phyloP scores from a whole-genome alignment of 2,329 filamentous ascomycete species.

The Monosporascus sp. region DNA sequence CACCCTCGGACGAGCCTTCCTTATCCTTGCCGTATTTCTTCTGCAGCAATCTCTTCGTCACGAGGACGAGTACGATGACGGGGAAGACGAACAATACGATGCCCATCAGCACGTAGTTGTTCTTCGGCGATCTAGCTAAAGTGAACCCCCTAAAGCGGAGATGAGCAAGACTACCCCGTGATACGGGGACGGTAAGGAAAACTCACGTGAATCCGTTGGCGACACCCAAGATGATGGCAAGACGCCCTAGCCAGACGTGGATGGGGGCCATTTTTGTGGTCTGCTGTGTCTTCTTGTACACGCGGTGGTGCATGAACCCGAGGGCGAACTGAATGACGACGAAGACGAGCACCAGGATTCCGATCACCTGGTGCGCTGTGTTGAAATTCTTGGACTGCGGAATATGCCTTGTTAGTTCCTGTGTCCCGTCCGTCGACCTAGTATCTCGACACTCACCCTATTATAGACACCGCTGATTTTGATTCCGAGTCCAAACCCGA shows the following conservation, averaged over 20 bases:
- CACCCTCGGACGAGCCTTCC: constrained; percentile 13
- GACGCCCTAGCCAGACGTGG: constrained; percentile 54
- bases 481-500: constrained; percentile 50
- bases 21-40: constrained; percentile 25
- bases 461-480: constrained; percentile 48
- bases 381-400: constrained; percentile 47
- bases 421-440: neutral
- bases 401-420: constrained; percentile 4
- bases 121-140: constrained; percentile 45
- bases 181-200: neutral
- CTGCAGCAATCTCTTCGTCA: constrained; percentile 29
- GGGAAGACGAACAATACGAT: constrained; percentile 41
- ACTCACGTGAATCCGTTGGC: constrained; percentile 53
- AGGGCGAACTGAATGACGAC: constrained; percentile 49
- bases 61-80: constrained; percentile 30
- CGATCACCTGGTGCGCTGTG: constrained; percentile 53
- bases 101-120: constrained; percentile 43
- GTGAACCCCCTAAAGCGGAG: constrained; percentile 44
- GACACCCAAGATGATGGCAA: constrained; percentile 47
- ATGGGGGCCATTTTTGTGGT: constrained; percentile 46
- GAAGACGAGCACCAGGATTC: constrained; percentile 47
- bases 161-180: neutral
- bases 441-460: constrained; percentile 38
- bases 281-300: constrained; percentile 44
- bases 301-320: constrained; percentile 51